Evolutionary conservation across 139 green algal genomes (phyloP).

Genomic region (Ostreobium quekettii): DNA sequence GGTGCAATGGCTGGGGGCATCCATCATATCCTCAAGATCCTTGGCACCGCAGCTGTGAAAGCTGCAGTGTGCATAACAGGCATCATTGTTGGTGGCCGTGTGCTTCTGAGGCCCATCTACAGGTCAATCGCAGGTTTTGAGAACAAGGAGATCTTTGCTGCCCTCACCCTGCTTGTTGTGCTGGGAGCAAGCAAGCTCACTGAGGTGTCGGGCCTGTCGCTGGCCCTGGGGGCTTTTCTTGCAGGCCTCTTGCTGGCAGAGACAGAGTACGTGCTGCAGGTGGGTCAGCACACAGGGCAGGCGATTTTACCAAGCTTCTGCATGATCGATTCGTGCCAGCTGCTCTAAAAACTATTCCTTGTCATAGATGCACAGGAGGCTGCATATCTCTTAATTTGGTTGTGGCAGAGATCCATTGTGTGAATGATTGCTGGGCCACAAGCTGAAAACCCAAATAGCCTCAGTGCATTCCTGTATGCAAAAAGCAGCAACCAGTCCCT

Average conservation of each 20-base stretch:
- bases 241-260: constrained; percentile 94
- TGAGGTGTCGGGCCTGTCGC: constrained; percentile 68
- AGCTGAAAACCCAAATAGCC: too few species aligned
- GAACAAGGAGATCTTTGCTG: constrained; percentile 93
- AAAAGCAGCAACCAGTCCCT: too few species aligned
- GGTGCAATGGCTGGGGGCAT: constrained; percentile 41
- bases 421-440: too few species aligned
- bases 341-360: too few species aligned
- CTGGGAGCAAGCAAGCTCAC: constrained; percentile 52
- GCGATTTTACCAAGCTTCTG: neutral
- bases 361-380: too few species aligned
- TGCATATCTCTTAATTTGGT: too few species aligned
- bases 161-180: constrained; percentile 68
- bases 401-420: too few species aligned
- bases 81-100: constrained; percentile 48
- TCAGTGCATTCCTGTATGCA: too few species aligned
- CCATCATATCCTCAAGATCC: constrained; percentile 64
- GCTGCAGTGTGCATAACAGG: constrained; percentile 73
- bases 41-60: constrained; percentile 87
- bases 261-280: constrained; percentile 94
- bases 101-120: constrained; percentile 68
- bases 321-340: neutral
- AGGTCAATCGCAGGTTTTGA: constrained; percentile 66
- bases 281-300: constrained; percentile 14
- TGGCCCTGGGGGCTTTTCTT: constrained; percentile 96